Percentiles rank a stretch among this genome's conserved stretches.
Conservation (phyloP, 1,284 basidiomycete genomes). For the Calocybe gambosa region DNA sequence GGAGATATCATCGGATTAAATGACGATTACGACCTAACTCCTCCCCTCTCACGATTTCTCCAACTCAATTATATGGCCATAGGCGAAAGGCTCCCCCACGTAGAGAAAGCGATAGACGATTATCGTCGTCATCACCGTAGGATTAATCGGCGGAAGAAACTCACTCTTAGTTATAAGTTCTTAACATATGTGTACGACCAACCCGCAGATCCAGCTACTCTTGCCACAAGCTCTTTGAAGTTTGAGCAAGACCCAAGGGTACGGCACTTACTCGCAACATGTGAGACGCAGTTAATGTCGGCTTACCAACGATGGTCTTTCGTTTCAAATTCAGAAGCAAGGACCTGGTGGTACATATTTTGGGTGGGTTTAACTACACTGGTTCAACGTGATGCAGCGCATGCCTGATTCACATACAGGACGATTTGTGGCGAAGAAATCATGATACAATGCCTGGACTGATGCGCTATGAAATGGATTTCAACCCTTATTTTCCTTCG, state of each 20-base stretch:
- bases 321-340: conserved; percentile 46
- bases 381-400: not conserved
- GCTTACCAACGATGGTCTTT: conserved; percentile 53
- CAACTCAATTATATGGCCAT: conserved; percentile 55
- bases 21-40: conserved; percentile 63
- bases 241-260: conserved; percentile 52
- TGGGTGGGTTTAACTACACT: conserved; percentile 51
- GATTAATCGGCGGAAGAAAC: conserved; percentile 50
- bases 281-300: conserved; percentile 44
- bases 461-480: conserved; percentile 46
- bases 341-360: conserved; percentile 81
- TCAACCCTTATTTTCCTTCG: conserved; percentile 67
- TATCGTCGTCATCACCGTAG: conserved; percentile 51
- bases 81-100: conserved; percentile 33
- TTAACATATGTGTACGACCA: conserved; percentile 57
- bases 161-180: conserved; percentile 62
- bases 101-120: conserved; percentile 44
- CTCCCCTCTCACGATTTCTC: conserved; percentile 60
- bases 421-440: conserved; percentile 70
- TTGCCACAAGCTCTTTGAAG: conserved; percentile 42
- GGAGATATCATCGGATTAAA: conserved; percentile 61
- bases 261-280: conserved; percentile 45
- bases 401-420: conserved; percentile 32
- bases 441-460: conserved; percentile 47
- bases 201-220: conserved; percentile 38